Evolutionary conservation across 192 early-diverging fungal species (phyloP).

Genomic region (Obelidium mucronatum): DNA sequence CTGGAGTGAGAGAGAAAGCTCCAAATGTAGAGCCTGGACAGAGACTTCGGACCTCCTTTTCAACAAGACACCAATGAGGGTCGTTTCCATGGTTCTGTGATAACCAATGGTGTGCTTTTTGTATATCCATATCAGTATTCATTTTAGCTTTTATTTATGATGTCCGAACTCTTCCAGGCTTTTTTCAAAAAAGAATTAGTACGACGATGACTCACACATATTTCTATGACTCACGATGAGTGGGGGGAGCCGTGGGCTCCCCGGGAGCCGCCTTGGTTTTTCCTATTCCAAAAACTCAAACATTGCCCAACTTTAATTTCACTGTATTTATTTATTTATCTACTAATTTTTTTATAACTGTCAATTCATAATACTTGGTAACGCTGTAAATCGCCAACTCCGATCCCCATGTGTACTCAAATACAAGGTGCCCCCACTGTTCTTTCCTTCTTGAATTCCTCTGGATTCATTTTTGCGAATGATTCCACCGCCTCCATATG

Average conservation of each 20-base stretch:
- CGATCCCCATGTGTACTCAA: slow-evolving; percentile 26
- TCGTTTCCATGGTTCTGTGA: neutral
- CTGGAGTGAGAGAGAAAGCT: neutral
- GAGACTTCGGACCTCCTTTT: neutral
- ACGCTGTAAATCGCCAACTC: slow-evolving; percentile 22
- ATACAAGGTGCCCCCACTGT: slow-evolving; percentile 22
- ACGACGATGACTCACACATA: too few species aligned
- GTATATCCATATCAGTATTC: neutral
- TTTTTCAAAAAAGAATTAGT: too few species aligned
- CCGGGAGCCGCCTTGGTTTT: too few species aligned
- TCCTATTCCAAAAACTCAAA: too few species aligned
- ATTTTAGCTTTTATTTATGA: too few species aligned
- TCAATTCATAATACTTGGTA: slow-evolving; percentile 8
- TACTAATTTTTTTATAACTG: neutral
- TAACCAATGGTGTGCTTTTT: neutral
- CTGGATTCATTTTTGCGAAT: too few species aligned
- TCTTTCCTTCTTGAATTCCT: too few species aligned
- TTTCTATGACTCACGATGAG: too few species aligned
- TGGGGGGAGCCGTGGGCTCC: too few species aligned
- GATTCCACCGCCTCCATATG: neutral
- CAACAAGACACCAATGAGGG: neutral
- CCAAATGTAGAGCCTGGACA: neutral
- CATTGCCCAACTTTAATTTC: too few species aligned
- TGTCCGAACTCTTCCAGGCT: too few species aligned
- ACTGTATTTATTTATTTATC: neutral